Conservation (phyloP, 352 stramenopile species). For the Plasmopara viticola region DNA sequence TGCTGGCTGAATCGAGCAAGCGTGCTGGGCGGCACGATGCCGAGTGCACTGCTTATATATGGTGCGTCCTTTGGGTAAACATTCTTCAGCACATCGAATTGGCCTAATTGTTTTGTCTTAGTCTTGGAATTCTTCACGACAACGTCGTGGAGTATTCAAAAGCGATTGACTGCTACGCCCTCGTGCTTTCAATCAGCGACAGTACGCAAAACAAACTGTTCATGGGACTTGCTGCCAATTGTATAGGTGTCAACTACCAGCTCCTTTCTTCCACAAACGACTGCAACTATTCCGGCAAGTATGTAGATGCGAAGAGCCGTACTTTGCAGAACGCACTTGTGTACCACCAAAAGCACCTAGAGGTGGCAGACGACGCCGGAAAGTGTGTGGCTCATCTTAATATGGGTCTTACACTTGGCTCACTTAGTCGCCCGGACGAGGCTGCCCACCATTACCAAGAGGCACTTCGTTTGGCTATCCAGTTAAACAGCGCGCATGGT, state of each 20-base stretch:
- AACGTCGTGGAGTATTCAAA: conserved; percentile 80
- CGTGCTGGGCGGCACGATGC: conserved; percentile 72
- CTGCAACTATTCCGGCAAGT: conserved; percentile 69
- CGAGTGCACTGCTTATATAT: conserved; percentile 79
- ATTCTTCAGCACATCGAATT: neutral
- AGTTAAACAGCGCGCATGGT: conserved; percentile 77
- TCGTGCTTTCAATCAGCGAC: conserved; percentile 82
- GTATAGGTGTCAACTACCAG: conserved; percentile 87
- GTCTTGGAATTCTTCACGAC: conserved; percentile 81
- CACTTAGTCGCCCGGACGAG: conserved; percentile 55
- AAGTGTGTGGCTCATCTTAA: conserved; percentile 87
- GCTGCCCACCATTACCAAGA: conserved; percentile 84
- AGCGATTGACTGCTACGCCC: conserved; percentile 80
- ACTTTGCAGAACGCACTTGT: conserved; percentile 42
- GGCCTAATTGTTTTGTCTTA: conserved; percentile 5
- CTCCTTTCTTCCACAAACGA: conserved; percentile 51
- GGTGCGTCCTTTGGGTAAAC: conserved; percentile 23
- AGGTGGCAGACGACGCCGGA: conserved; percentile 73
- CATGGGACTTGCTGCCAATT: conserved; percentile 75
- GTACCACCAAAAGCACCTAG: conserved; percentile 76
- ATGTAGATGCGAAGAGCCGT: conserved; percentile 43
- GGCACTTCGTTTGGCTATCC: conserved; percentile 76
- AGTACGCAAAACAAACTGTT: conserved; percentile 74
- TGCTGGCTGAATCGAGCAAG: conserved; percentile 82
- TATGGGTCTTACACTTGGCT: conserved; percentile 70